Conservation (phyloP, 1,284 basidiomycete species). For the Vanrija pseudolonga region DNA sequence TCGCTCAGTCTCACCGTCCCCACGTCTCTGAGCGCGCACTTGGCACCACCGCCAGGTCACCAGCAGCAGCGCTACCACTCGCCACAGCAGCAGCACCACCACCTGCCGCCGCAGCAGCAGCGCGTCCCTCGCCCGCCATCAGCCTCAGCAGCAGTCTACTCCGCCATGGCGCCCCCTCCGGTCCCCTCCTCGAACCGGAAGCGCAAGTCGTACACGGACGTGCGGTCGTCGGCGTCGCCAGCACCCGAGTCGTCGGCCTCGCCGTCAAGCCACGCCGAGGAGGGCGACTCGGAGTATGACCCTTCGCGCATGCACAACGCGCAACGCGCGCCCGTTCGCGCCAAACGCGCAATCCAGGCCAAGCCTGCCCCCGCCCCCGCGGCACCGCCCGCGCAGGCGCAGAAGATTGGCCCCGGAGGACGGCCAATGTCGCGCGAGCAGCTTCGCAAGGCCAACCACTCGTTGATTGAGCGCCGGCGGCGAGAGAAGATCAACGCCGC, state of each 20-base stretch:
- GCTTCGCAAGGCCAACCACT: constrained; percentile 47
- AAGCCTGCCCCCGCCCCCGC: neutral
- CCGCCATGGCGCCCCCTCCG: constrained; percentile 20
- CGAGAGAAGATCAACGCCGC: constrained; percentile 50
- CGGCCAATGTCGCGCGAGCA: constrained; percentile 37
- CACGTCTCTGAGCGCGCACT: neutral
- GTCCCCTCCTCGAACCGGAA: constrained; percentile 21
- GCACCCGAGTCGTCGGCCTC: constrained; percentile 16
- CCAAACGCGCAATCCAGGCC: neutral
- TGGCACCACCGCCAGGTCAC: no score
- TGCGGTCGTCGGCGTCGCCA: constrained; percentile 1
- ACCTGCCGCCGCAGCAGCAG: no score
- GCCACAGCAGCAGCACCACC: no score
- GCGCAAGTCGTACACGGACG: constrained; percentile 2
- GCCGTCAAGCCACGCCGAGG: constrained; percentile 4
- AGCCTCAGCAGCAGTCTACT: neutral
- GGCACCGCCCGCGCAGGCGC: neutral
- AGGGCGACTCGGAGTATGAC: constrained; percentile 29
- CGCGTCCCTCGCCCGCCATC: no score
- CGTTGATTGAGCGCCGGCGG: constrained; percentile 44
- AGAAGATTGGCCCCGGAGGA: constrained; percentile 15
- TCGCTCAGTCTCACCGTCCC: constrained; percentile 6
- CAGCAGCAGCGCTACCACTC: no score
- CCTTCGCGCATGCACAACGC: constrained; percentile 2
- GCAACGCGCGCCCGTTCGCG: neutral